phyloP scores from a whole-genome alignment of 192 early-diverging fungal genomes.

The Linderina pennispora region DNA sequence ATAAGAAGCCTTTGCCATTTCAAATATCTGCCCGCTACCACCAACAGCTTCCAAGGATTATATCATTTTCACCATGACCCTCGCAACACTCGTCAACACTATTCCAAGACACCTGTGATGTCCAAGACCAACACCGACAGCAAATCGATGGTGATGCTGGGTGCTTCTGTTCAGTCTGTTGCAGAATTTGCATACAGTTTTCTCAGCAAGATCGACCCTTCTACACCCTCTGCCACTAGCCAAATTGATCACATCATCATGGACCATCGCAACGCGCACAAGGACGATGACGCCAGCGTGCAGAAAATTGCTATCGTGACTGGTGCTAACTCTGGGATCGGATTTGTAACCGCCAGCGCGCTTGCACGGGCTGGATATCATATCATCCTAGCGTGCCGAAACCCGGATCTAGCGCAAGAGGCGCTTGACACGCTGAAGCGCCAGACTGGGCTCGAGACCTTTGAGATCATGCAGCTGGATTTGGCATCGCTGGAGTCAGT shows the following conservation, averaged over 20 bases:
- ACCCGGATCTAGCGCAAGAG: conserved; percentile 1
- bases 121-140: too few species aligned
- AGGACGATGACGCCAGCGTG: neutral
- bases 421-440: conserved; percentile 13
- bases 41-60: too few species aligned
- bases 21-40: too few species aligned
- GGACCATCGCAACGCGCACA: neutral
- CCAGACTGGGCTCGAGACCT: conserved; percentile 7
- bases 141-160: too few species aligned
- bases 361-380: conserved; percentile 42
- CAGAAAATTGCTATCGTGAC: conserved; percentile 15
- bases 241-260: conserved; percentile 1
- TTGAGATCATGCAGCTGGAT: conserved; percentile 35
- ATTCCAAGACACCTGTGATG: too few species aligned
- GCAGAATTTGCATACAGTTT: neutral
- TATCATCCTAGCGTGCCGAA: conserved; percentile 28
- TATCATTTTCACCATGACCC: too few species aligned
- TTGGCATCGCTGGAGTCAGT: conserved; percentile 36
- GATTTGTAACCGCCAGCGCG: conserved; percentile 45
- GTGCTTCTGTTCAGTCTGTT: too few species aligned
- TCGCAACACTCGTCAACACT: too few species aligned
- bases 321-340: conserved; percentile 52
- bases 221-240: neutral
- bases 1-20: too few species aligned
- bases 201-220: neutral